Conservation (phyloP, 202 grass and related monocot genomes). For the Dendrocalamus latiflorus region DNA sequence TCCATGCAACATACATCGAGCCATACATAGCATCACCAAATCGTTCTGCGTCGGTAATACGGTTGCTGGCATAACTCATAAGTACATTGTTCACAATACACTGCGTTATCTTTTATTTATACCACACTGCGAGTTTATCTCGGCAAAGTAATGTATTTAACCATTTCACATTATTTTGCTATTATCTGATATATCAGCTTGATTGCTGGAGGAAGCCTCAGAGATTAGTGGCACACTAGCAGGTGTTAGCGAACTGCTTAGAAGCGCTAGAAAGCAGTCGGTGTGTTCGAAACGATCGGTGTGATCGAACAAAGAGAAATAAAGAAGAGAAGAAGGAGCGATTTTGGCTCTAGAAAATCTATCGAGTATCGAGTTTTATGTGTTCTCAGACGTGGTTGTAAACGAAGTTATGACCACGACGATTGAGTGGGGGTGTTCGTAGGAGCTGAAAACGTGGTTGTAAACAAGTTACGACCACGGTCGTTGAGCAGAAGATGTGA, state of each 20-base stretch:
- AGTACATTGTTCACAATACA: background rate
- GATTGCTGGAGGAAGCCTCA: background rate
- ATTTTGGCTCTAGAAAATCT: too few relatives aligned
- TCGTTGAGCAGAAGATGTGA: too few relatives aligned
- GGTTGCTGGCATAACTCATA: background rate
- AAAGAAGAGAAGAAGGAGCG: too few relatives aligned
- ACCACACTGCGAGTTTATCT: background rate
- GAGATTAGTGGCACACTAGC: background rate
- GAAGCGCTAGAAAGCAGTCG: background rate
- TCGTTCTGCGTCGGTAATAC: background rate
- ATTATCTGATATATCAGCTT: background rate
- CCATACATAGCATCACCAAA: too few relatives aligned
- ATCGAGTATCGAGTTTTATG: too few relatives aligned
- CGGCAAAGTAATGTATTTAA: background rate
- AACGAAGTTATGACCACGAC: too few relatives aligned
- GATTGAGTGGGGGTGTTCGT: too few relatives aligned
- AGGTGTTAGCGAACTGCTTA: background rate
- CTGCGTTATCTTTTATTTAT: background rate
- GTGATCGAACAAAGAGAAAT: too few relatives aligned
- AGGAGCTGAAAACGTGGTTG: too few relatives aligned
- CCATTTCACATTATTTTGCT: background rate
- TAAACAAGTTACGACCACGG: too few relatives aligned
- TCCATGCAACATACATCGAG: background rate
- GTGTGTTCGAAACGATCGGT: too few relatives aligned
- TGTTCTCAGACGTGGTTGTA: too few relatives aligned